Evolutionary conservation across 306 rosid species (phyloP), one percentile per base, ranked within the genome.

Genomic region (Castanea sativa): DNA sequence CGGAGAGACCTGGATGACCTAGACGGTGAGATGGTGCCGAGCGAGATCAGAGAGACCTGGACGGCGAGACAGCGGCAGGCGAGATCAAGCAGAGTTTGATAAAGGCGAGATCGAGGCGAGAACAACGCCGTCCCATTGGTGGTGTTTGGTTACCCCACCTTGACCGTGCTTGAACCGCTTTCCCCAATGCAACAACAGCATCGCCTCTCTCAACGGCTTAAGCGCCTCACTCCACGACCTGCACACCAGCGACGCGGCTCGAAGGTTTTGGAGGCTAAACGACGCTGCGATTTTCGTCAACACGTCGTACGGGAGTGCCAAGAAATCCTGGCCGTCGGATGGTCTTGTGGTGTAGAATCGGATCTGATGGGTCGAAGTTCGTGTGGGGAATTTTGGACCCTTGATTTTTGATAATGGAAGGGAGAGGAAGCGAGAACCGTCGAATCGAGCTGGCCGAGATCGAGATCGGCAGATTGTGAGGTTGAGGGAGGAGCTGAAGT

Each of bases 121-220:
- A 23, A 23, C 1, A 1, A 23, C 23, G 23, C 23, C 23, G 23
- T 23, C 23, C 23, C 23, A 23, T 23, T 23, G 0, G 23, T 23
- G 23, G 23, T 23, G 23, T 23, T 23, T 23, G 23, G 23, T 23
- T 23, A 95, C 89, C 8, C 92, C 92, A 3, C 81, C 83, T 4
- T 71, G 71, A 51, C 97, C 97, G 73, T 95, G 99, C 89, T 95
- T 92, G 88, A 90, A 89, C 61, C 87, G 85, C 80, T 92, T 95
- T 38, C 99, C 97, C 97, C 89, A 81, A 73, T 73, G 67, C 69
- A 91, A 73, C 21, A 87, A 83, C 78, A 82, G 30, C 97, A 91
- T 88, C 38, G 91, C 97, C 86, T 91, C 92, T 78, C 97, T 89
- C 78, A 87, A 76, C 30, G 91, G 90, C 76, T 78, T 84, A 33